phyloP scores from a whole-genome alignment of 2,329 filamentous ascomycete genomes.

The Penicillium hesseltinei region DNA sequence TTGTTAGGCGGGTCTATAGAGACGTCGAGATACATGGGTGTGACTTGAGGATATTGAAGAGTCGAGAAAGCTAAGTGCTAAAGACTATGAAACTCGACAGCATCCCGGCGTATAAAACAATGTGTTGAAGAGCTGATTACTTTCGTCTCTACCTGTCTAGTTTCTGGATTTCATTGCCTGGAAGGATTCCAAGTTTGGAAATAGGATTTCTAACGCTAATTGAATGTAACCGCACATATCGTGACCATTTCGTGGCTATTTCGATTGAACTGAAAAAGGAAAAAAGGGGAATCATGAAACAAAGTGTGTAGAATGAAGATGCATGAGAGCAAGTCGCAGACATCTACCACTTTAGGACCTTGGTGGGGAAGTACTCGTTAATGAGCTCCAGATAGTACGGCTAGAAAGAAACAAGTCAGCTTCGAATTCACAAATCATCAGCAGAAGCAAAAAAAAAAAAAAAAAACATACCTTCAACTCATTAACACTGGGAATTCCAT shows the following conservation, averaged over 20 bases:
- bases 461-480: slow-evolving; percentile 58
- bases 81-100: not conserved
- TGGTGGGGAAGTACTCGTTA: slow-evolving; percentile 69
- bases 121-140: not conserved
- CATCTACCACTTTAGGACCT: slow-evolving; percentile 66
- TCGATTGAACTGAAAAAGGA: not conserved
- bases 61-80: too few species aligned
- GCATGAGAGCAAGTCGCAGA: not conserved
- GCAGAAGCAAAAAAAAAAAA: too few species aligned
- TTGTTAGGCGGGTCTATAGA: too few species aligned
- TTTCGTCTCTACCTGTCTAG: not conserved
- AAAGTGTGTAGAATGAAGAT: not conserved
- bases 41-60: too few species aligned
- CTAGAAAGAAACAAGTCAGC: slow-evolving; percentile 23
- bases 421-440: not conserved
- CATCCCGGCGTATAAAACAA: not conserved
- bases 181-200: not conserved
- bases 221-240: not conserved
- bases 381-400: slow-evolving; percentile 73
- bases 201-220: slow-evolving; percentile 7
- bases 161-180: not conserved
- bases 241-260: not conserved
- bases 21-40: too few species aligned
- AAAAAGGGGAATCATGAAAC: slow-evolving; percentile 21
- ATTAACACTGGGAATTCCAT: slow-evolving; percentile 72